Evolutionary conservation across 345 rosid species (phyloP).

Genomic region (Populus deltoides): DNA sequence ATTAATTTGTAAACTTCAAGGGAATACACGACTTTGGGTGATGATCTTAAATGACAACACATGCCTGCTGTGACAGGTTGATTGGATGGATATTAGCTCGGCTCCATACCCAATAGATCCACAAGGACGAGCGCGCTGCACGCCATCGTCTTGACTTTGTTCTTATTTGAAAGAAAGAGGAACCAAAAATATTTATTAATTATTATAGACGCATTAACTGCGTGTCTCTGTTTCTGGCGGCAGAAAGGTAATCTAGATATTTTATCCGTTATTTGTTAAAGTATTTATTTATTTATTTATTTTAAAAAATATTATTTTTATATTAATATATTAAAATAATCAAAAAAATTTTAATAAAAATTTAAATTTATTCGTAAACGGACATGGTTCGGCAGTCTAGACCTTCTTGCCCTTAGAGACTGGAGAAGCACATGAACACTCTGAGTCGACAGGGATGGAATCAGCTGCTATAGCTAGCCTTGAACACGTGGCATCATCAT

Average conservation of each 20-base stretch:
- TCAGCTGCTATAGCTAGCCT: too few relatives aligned
- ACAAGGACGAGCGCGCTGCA: neutral
- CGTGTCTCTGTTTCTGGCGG: too few relatives aligned
- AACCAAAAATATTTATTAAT: too few relatives aligned
- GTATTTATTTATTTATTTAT: too few relatives aligned
- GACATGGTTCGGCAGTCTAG: neutral
- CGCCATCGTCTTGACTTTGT: neutral
- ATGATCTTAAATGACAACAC: slow-evolving; percentile 8
- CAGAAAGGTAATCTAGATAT: too few relatives aligned
- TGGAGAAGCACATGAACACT: neutral
- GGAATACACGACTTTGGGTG: neutral
- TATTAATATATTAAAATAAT: too few relatives aligned
- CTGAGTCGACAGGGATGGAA: too few relatives aligned
- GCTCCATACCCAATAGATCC: neutral
- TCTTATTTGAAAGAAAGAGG: neutral
- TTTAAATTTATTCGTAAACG: too few relatives aligned
- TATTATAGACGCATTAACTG: neutral
- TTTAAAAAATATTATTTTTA: too few relatives aligned
- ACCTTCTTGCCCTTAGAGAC: neutral
- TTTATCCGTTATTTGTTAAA: too few relatives aligned
- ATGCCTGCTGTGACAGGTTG: neutral
- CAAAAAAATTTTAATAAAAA: too few relatives aligned
- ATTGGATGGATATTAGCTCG: too few relatives aligned
- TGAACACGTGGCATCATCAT: neutral
- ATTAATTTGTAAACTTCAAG: neutral